Conservation (phyloP, 805 yeast genomes). For the Sporopachydermia lactativora region DNA sequence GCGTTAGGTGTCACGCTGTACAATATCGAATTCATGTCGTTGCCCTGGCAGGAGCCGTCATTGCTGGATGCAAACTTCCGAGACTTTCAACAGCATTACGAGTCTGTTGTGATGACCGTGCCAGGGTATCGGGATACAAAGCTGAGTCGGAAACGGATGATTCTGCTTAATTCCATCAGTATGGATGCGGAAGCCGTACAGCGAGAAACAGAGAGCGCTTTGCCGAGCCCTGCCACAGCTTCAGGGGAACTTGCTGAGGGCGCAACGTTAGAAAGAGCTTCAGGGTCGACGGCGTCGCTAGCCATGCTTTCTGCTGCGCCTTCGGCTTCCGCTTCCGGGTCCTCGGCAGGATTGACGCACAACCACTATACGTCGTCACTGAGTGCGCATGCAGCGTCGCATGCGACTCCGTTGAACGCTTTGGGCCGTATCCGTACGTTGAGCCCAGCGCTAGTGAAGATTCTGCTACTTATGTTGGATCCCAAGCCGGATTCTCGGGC, state of each 20-base stretch:
- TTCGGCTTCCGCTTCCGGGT: background rate
- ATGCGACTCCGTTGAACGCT: background rate
- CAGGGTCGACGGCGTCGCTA: background rate
- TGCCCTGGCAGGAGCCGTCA: conserved; percentile 44
- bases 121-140: background rate
- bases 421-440: background rate
- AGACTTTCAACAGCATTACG: conserved; percentile 39
- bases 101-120: conserved; percentile 16
- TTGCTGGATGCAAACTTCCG: conserved; percentile 35
- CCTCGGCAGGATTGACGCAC: background rate
- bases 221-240: background rate
- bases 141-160: conserved; percentile 1
- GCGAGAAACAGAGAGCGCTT: background rate
- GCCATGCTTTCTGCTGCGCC: background rate
- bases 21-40: conserved; percentile 39
- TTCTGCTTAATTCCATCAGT: background rate
- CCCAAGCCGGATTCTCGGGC: background rate
- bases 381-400: background rate
- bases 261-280: background rate
- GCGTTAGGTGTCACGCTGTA: conserved; percentile 57
- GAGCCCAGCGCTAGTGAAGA: background rate
- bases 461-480: conserved; percentile 2
- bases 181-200: too few species aligned
- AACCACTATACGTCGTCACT: background rate
- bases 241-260: background rate